These are phyloP conservation scores for Aspergillus puulaauensis DNA, from an alignment of 2,329 filamentous ascomycete species.

Conservation along the genomic window DNA sequence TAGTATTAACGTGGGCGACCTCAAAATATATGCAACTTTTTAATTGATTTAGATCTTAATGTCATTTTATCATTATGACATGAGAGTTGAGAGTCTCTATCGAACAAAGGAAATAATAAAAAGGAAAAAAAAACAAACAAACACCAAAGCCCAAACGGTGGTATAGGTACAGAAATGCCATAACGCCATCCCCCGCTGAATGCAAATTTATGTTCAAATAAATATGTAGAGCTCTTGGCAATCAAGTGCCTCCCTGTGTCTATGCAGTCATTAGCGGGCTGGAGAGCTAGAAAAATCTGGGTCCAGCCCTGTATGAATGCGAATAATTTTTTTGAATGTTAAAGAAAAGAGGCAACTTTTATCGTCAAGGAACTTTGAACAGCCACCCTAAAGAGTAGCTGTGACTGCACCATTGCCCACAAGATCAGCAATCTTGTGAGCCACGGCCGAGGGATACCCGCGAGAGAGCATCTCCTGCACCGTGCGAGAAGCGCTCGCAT, in stretches of 20 bases:
- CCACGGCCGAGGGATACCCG: constrained; percentile 87
- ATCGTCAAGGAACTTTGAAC: constrained; percentile 6
- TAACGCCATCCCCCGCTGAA: constrained; percentile 26
- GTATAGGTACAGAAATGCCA: constrained; percentile 9
- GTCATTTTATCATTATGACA: constrained; percentile 1
- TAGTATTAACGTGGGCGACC: too few species aligned
- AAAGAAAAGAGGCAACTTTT: constrained; percentile 17
- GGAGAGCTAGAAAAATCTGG: constrained; percentile 30
- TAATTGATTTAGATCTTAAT: not conserved
- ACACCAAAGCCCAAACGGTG: constrained; percentile 6
- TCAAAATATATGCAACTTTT: not conserved
- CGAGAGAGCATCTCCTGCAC: constrained; percentile 88
- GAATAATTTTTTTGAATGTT: constrained; percentile 11
- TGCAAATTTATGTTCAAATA: constrained; percentile 17
- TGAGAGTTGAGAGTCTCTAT: constrained; percentile 15
- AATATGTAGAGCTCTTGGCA: constrained; percentile 12
- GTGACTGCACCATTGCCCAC: constrained; percentile 53
- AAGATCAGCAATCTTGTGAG: constrained; percentile 89
- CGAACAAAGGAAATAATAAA: constrained; percentile 4
- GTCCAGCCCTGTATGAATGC: constrained; percentile 34
- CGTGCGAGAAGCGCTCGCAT: constrained; percentile 70
- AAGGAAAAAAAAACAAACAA: not conserved
- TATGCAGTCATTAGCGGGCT: constrained; percentile 25
- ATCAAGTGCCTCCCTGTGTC: constrained; percentile 26
- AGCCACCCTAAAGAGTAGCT: constrained; percentile 23